Percentiles rank a stretch among this genome's conserved stretches.
Evolutionary conservation across 2,329 filamentous ascomycete genomes (phyloP).

Genomic region (Sclerotinia minor): DNA sequence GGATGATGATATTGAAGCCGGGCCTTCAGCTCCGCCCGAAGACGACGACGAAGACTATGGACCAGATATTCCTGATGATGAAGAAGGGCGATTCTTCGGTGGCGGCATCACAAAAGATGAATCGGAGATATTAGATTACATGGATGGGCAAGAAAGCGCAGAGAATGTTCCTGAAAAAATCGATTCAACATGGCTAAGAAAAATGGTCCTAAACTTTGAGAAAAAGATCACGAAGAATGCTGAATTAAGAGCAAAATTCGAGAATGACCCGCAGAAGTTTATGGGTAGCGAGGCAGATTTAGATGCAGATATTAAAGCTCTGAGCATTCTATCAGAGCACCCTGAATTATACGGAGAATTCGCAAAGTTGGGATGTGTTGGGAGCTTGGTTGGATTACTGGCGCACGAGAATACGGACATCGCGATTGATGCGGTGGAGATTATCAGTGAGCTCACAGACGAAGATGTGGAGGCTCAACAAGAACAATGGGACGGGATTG

Average conservation of each 20-base stretch:
- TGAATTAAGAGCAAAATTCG: slow-evolving; percentile 82
- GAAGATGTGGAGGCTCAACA: slow-evolving; percentile 84
- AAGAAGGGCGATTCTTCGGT: slow-evolving; percentile 94
- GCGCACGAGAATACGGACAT: slow-evolving; percentile 98
- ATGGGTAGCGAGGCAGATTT: slow-evolving; percentile 85
- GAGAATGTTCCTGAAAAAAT: slow-evolving; percentile 66
- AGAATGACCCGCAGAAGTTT: slow-evolving; percentile 77
- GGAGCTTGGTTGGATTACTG: slow-evolving; percentile 75
- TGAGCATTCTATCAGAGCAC: slow-evolving; percentile 86
- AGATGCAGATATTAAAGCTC: slow-evolving; percentile 80
- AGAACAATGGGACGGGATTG: slow-evolving; percentile 76
- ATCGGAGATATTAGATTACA: slow-evolving; percentile 80
- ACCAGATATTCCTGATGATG: slow-evolving; percentile 65
- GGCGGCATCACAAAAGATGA: slow-evolving; percentile 83
- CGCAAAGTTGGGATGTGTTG: slow-evolving; percentile 69
- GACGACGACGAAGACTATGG: slow-evolving; percentile 58
- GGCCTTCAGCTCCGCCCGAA: slow-evolving; percentile 53
- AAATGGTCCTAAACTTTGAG: slow-evolving; percentile 80
- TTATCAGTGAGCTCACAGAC: slow-evolving; percentile 87
- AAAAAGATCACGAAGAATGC: slow-evolving; percentile 89
- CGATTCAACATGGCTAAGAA: slow-evolving; percentile 79
- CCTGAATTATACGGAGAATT: slow-evolving; percentile 81
- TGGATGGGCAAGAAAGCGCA: slow-evolving; percentile 65
- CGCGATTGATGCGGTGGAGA: slow-evolving; percentile 85
- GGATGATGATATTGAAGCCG: slow-evolving; percentile 49